phyloP scores from a whole-genome alignment of 148 eudicot species.

The Chenopodium album region DNA sequence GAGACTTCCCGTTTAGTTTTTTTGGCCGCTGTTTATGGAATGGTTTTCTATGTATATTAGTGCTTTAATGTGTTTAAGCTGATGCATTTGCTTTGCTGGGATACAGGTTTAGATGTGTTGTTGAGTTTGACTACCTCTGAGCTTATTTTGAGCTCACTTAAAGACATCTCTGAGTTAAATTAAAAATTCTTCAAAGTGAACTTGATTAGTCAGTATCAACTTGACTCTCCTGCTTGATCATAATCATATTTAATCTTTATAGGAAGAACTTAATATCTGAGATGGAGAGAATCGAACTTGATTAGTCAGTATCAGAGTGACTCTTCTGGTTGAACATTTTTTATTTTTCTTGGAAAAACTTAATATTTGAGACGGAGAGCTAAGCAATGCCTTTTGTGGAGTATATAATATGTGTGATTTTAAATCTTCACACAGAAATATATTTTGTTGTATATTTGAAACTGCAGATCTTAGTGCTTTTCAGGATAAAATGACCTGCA shows the following conservation, averaged over 20 bases:
- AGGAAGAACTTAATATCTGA: neutral
- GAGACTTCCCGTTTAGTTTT: slow-evolving; percentile 28
- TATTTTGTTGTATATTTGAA: neutral
- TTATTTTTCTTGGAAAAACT: neutral
- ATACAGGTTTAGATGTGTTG: neutral
- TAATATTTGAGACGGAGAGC: neutral
- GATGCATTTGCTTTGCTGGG: slow-evolving; percentile 17
- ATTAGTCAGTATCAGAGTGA: neutral
- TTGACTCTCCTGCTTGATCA: neutral
- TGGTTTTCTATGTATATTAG: neutral
- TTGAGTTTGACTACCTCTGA: neutral
- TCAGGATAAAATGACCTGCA: neutral
- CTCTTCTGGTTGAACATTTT: neutral
- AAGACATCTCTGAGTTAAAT: neutral
- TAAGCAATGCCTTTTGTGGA: neutral
- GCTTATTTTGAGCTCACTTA: neutral
- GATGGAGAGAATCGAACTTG: neutral
- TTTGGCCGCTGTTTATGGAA: slow-evolving; percentile 14
- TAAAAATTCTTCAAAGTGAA: neutral
- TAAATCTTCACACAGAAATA: neutral
- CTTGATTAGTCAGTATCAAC: neutral
- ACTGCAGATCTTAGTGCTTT: neutral
- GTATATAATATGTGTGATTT: neutral
- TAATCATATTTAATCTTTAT: neutral
- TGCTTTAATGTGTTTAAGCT: slow-evolving; percentile 5